These are phyloP conservation scores for Nakazawaea ishiwadae DNA, from an alignment of 805 yeast species.

Conservation along the genomic window DNA sequence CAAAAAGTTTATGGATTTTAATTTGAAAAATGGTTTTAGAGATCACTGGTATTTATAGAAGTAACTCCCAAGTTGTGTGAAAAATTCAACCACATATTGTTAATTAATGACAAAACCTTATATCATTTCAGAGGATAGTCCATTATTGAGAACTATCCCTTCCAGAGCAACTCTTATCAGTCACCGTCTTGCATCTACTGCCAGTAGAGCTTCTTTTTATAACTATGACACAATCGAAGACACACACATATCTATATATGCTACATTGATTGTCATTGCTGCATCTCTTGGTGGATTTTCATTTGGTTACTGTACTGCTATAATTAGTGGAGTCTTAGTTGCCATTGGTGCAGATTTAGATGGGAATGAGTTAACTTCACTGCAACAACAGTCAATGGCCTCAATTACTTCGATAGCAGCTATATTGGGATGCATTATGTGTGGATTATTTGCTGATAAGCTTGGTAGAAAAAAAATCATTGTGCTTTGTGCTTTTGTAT, in stretches of 20 bases:
- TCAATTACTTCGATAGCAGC: conserved; percentile 52
- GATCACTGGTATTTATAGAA: no score
- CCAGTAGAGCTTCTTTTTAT: conserved; percentile 8
- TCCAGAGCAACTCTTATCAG: conserved; percentile 9
- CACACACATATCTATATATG: conserved; percentile 13
- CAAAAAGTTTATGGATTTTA: no score
- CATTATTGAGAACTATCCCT: conserved; percentile 12
- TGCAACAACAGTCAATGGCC: conserved; percentile 35
- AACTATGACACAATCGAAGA: conserved; percentile 14
- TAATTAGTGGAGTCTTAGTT: conserved; percentile 54
- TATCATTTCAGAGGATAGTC: conserved; percentile 9
- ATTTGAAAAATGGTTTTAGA: no score
- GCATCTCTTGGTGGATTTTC: conserved; percentile 14
- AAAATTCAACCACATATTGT: no score
- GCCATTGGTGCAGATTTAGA: conserved; percentile 37
- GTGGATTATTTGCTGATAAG: conserved; percentile 46
- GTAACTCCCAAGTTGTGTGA: no score
- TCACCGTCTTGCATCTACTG: conserved; percentile 6
- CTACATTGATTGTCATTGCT: conserved; percentile 20
- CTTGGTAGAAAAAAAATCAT: conserved; percentile 36
- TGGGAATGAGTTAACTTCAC: conserved; percentile 26
- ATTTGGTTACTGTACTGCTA: conserved; percentile 64
- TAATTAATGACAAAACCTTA: conserved; percentile 11
- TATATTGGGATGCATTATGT: conserved; percentile 44
- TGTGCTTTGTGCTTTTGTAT: conserved; percentile 37